Evolutionary conservation across 495 filamentous ascomycete genomes (phyloP).

Genomic region (Penicillium soppii): DNA sequence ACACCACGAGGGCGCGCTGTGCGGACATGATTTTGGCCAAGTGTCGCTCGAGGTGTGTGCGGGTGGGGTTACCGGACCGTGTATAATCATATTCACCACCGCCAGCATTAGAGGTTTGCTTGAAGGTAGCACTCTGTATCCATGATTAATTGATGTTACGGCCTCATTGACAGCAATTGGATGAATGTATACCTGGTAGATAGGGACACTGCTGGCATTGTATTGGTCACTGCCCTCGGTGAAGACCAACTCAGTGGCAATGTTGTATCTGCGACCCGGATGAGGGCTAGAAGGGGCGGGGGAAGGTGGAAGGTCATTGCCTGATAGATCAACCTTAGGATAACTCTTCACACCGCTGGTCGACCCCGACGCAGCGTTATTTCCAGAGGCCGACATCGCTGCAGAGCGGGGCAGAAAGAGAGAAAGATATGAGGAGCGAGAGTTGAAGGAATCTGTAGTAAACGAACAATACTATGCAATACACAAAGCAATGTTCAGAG

Average conservation of each 20-base stretch:
- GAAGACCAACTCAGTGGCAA: conserved; percentile 94
- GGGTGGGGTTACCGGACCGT: conserved; percentile 91
- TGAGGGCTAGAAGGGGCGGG: conserved; percentile 90
- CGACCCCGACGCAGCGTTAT: conserved; percentile 22
- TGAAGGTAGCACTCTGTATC: conserved; percentile 89
- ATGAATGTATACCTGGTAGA: conserved; percentile 69
- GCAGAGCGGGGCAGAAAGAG: conserved; percentile 29
- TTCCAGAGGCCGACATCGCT: conserved; percentile 51
- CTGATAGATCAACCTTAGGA: conserved; percentile 75
- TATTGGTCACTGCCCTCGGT: conserved; percentile 96
- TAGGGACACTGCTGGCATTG: conserved; percentile 89
- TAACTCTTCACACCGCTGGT: conserved; percentile 61
- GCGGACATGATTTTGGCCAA: conserved; percentile 98
- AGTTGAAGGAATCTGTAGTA: not conserved
- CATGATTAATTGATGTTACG: conserved; percentile 9
- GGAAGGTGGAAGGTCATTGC: conserved; percentile 89
- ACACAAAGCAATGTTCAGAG: conserved; percentile 3
- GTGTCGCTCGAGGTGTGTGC: conserved; percentile 94
- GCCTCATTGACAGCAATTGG: not conserved
- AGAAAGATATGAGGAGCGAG: not conserved
- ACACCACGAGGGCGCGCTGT: conserved; percentile 83
- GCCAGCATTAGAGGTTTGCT: conserved; percentile 78
- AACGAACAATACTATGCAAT: not conserved
- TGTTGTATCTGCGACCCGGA: conserved; percentile 79
- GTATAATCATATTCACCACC: conserved; percentile 96